Evolutionary conservation across 352 stramenopile species (phyloP).

Genomic region (Aphanomyces stellatus): DNA sequence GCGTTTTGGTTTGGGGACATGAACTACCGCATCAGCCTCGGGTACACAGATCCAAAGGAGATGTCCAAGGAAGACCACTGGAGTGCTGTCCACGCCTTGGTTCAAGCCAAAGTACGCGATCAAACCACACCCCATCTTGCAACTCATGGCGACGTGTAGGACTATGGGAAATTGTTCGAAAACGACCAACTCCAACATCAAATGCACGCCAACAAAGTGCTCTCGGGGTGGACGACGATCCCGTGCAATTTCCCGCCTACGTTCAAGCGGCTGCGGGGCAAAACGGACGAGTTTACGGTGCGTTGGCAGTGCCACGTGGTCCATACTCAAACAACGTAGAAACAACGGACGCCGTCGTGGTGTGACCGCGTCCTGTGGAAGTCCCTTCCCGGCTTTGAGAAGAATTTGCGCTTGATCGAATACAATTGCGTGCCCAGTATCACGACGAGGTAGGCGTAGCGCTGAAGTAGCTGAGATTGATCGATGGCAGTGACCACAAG

Average conservation of each 20-base stretch:
- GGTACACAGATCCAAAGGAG: conserved; percentile 35
- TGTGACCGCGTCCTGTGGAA: conserved; percentile 79
- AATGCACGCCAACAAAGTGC: conserved; percentile 41
- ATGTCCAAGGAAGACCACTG: conserved; percentile 61
- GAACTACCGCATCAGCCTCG: conserved; percentile 79
- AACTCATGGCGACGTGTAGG: conserved; percentile 17
- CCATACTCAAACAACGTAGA: too few species aligned
- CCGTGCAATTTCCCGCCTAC: conserved; percentile 64
- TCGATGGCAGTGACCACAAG: conserved; percentile 85
- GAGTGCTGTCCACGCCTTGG: conserved; percentile 44
- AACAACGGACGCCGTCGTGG: conserved; percentile 72
- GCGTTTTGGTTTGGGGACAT: conserved; percentile 83
- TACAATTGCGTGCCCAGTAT: conserved; percentile 60
- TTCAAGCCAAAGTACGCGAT: conserved; percentile 30
- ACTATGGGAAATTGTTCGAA: conserved; percentile 49
- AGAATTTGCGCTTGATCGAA: conserved; percentile 42
- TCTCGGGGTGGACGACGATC: conserved; percentile 54
- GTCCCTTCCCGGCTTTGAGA: conserved; percentile 48
- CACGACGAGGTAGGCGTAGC: too few species aligned
- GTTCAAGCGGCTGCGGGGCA: conserved; percentile 72
- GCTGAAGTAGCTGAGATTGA: too few species aligned
- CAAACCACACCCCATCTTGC: neutral
- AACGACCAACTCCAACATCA: conserved; percentile 77
- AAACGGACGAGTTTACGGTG: conserved; percentile 26
- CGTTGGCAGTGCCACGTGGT: too few species aligned